Evolutionary conservation across 2,329 filamentous ascomycete genomes (phyloP).

Genomic region (Aspergillus hiratsukae): DNA sequence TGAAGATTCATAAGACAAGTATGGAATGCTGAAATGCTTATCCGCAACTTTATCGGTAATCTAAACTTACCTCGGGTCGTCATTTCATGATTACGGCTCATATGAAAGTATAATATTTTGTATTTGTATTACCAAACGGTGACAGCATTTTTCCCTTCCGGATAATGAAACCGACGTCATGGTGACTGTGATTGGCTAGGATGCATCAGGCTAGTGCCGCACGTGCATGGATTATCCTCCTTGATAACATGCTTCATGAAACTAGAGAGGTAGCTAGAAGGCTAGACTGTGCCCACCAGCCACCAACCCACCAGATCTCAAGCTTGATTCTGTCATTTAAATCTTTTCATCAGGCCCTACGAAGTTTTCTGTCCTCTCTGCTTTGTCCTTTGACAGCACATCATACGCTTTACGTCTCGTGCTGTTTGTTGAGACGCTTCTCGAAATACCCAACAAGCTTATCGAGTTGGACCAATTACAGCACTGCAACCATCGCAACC

Average conservation of each 20-base stretch:
- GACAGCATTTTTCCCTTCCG: neutral
- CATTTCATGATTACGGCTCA: neutral
- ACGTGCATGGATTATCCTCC: conserved; percentile 2
- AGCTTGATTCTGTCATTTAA: neutral
- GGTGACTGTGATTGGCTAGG: neutral
- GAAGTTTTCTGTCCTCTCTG: neutral
- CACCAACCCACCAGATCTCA: neutral
- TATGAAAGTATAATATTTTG: neutral
- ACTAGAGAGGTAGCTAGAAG: neutral
- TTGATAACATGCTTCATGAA: neutral
- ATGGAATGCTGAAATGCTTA: neutral
- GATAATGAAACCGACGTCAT: neutral
- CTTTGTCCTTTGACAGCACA: neutral
- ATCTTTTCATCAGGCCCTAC: neutral
- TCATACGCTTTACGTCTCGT: neutral
- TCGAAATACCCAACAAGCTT: no score
- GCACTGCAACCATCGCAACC: neutral
- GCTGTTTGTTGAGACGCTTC: neutral
- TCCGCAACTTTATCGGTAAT: neutral
- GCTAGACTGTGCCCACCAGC: neutral
- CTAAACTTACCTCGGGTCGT: neutral
- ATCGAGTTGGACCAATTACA: neutral
- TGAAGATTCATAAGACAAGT: neutral
- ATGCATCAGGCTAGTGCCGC: conserved; percentile 1
- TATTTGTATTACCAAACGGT: neutral